phyloP scores from a whole-genome alignment of 257 asterid genomes.

The Solanum pennellii region DNA sequence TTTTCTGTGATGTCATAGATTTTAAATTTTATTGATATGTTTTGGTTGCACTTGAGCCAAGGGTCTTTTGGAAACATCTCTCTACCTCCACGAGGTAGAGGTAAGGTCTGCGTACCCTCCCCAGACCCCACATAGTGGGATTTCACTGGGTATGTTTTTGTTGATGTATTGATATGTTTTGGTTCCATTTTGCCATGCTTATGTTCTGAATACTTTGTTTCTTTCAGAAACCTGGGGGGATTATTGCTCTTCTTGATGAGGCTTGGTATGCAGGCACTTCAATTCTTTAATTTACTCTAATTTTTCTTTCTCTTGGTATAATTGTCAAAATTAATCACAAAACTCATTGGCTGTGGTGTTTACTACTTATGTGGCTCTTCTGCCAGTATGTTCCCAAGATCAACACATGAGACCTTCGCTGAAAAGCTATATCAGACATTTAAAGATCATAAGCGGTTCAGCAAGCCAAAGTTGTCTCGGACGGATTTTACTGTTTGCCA shows the following conservation, averaged over 20 bases:
- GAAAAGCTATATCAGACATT: constrained; percentile 80
- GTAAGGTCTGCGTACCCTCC: background rate
- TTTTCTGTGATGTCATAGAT: background rate
- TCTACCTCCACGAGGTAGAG: background rate
- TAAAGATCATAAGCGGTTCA: constrained; percentile 76
- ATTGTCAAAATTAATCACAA: background rate
- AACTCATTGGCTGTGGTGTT: background rate
- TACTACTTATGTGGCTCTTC: background rate
- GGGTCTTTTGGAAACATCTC: background rate
- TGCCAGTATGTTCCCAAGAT: constrained; percentile 90
- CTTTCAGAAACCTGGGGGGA: constrained; percentile 92
- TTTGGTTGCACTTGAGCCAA: background rate
- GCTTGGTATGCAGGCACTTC: constrained; percentile 58
- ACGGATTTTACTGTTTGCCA: constrained; percentile 80
- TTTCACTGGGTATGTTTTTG: background rate
- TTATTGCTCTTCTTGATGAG: constrained; percentile 90
- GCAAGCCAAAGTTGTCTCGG: constrained; percentile 79
- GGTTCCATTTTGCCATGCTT: background rate
- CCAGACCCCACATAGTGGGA: background rate
- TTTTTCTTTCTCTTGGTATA: background rate
- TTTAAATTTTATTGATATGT: background rate
- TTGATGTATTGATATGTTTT: background rate
- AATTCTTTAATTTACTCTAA: background rate
- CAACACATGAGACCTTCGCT: constrained; percentile 80
- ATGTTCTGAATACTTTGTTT: constrained; percentile 3